These are phyloP conservation scores for Claviceps sorghi DNA, from an alignment of 2,329 filamentous ascomycete species.

Conservation along the genomic window DNA sequence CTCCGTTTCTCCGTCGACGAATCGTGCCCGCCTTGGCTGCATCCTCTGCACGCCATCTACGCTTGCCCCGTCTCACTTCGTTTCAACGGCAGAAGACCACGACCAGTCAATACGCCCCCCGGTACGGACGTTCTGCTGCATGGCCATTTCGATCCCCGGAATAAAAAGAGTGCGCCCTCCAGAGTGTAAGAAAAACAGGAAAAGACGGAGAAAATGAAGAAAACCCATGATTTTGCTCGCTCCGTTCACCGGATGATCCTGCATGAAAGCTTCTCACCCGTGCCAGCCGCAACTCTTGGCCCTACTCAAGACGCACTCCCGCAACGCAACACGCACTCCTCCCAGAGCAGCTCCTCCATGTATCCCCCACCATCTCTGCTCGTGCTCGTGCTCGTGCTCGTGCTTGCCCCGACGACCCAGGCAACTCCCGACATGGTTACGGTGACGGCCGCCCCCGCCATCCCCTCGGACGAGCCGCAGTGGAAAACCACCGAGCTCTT, in stretches of 20 bases:
- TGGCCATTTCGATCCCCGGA: too few relatives aligned
- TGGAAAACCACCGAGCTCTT: slow-evolving; percentile 17
- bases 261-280: too few relatives aligned
- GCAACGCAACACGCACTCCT: background rate
- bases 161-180: background rate
- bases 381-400: background rate
- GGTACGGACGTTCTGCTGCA: background rate
- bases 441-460: background rate
- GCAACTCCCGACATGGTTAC: background rate
- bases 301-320: background rate
- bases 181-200: background rate
- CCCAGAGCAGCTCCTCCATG: background rate
- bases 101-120: background rate
- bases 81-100: background rate
- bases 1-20: too few relatives aligned
- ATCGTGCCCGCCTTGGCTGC: too few relatives aligned
- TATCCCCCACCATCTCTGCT: background rate
- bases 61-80: background rate
- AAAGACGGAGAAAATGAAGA: too few relatives aligned
- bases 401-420: background rate
- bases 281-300: too few relatives aligned
- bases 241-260: too few relatives aligned
- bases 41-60: background rate
- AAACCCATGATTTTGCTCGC: too few relatives aligned
- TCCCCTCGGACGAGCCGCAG: slow-evolving; percentile 3